These are phyloP conservation scores for Gymnopilus junonius DNA, from an alignment of 768 basidiomycete species.

Conservation along the genomic window DNA sequence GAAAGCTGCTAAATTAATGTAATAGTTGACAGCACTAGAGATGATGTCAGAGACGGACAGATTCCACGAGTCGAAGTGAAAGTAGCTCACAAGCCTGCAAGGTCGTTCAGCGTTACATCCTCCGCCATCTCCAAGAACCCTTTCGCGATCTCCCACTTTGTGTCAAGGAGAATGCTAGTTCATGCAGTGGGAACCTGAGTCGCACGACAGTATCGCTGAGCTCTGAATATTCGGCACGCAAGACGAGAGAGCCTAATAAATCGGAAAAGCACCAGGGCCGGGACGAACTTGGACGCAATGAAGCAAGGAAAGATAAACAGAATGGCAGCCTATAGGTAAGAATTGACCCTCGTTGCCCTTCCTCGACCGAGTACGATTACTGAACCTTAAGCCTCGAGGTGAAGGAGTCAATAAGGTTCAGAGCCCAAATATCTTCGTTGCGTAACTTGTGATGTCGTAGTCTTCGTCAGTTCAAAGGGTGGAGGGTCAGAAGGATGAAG, in stretches of 20 bases:
- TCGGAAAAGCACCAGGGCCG: background rate
- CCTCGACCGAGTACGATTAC: background rate
- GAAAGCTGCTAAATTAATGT: slow-evolving; percentile 29
- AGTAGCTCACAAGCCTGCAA: slow-evolving; percentile 6
- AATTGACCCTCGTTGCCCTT: background rate
- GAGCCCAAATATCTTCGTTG: background rate
- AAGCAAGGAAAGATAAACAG: background rate
- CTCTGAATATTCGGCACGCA: background rate
- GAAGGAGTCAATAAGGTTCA: background rate
- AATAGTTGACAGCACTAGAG: slow-evolving; percentile 22
- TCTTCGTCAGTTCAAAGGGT: background rate
- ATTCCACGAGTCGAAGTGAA: background rate
- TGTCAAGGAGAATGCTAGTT: background rate
- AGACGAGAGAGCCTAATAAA: background rate
- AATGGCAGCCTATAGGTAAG: background rate
- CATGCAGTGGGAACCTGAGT: background rate
- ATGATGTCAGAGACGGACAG: background rate
- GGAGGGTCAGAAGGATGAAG: background rate
- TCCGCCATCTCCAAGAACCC: slow-evolving; percentile 5
- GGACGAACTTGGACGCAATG: background rate
- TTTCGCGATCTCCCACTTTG: background rate
- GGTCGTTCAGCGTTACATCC: slow-evolving; percentile 12
- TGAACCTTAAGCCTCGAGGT: background rate
- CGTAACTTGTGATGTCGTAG: background rate
- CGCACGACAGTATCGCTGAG: background rate